Conservation (phyloP, 2,329 filamentous ascomycete genomes). For the Microdochium nivale region DNA sequence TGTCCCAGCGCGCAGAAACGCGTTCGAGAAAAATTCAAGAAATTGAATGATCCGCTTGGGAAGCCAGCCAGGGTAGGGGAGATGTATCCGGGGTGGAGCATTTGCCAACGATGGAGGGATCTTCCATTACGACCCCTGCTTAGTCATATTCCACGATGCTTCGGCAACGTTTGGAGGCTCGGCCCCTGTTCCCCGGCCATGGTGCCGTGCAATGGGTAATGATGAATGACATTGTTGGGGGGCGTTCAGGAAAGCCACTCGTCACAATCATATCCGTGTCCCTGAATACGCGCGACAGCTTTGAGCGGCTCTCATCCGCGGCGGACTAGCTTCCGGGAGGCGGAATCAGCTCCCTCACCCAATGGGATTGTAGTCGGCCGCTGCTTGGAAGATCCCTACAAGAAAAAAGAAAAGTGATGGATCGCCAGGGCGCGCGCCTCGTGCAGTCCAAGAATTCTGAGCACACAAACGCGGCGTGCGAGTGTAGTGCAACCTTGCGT, state of each 20-base stretch:
- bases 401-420: not conserved
- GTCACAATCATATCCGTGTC: not conserved
- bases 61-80: conserved; percentile 18
- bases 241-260: not conserved
- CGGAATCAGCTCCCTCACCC: not conserved
- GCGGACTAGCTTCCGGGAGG: not conserved
- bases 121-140: conserved; percentile 8
- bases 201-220: not conserved
- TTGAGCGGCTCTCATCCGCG: not conserved
- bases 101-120: conserved; percentile 14
- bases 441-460: not conserved
- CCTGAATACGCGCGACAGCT: not conserved
- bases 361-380: not conserved
- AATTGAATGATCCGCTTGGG: conserved; percentile 10
- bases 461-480: not conserved
- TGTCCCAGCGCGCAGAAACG: conserved; percentile 13
- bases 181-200: conserved; percentile 1
- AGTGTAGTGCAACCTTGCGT: not conserved
- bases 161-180: conserved; percentile 4
- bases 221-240: not conserved
- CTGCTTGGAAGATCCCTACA: no score
- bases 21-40: conserved; percentile 26
- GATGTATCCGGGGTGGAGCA: conserved; percentile 19
- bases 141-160: not conserved
- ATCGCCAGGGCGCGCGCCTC: not conserved